Conservation (phyloP, 2,329 filamentous ascomycete genomes). For the Aspergillus calidoustus region DNA sequence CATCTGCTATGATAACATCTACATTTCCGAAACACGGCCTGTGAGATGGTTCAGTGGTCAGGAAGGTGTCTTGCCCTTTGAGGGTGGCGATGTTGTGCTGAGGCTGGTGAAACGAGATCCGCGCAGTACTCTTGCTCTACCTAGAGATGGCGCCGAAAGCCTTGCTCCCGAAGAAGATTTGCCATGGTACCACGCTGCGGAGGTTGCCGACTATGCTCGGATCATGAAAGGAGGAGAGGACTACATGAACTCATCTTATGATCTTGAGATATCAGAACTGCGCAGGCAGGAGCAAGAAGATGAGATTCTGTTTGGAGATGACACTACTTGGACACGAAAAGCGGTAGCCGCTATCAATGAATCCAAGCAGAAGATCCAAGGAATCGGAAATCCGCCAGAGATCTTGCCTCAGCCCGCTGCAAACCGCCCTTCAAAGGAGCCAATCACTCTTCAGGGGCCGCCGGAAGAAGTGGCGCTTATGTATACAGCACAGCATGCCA, state of each 20-base stretch:
- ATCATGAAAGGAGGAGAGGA: slow-evolving; percentile 92
- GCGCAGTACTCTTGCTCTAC: slow-evolving; percentile 83
- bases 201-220: slow-evolving; percentile 90
- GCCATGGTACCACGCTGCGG: slow-evolving; percentile 93
- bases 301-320: slow-evolving; percentile 87
- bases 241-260: slow-evolving; percentile 83
- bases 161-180: slow-evolving; percentile 74
- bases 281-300: slow-evolving; percentile 82
- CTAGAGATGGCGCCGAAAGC: slow-evolving; percentile 76
- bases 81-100: slow-evolving; percentile 88
- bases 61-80: slow-evolving; percentile 76
- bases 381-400: slow-evolving; percentile 68
- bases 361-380: slow-evolving; percentile 74
- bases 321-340: slow-evolving; percentile 88
- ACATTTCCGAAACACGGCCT: slow-evolving; percentile 84
- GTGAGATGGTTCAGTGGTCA: slow-evolving; percentile 91
- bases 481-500: slow-evolving; percentile 55
- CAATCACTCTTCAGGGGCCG: slow-evolving; percentile 55
- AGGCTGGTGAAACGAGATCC: slow-evolving; percentile 81
- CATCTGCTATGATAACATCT: slow-evolving; percentile 93
- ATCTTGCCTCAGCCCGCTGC: slow-evolving; percentile 56
- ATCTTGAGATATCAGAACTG: slow-evolving; percentile 76
- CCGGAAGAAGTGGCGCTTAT: slow-evolving; percentile 55
- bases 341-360: slow-evolving; percentile 76
- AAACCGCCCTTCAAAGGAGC: slow-evolving; percentile 52